Conservation (phyloP, 2,329 filamentous ascomycete genomes). For the Mariannaea sp. region DNA sequence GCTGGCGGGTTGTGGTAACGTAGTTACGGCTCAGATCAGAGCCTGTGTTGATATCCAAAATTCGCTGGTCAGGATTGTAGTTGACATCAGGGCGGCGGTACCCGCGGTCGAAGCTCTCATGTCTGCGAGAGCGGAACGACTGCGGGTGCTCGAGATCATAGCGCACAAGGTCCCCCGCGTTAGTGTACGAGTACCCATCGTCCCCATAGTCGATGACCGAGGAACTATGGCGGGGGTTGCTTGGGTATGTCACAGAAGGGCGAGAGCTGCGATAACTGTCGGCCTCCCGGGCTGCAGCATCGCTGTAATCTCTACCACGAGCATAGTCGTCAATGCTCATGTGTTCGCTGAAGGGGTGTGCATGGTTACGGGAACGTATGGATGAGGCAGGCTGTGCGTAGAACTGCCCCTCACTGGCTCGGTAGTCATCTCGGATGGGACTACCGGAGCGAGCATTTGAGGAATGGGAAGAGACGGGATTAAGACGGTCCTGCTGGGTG, state of each 20-base stretch:
- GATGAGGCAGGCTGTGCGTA: constrained; percentile 65
- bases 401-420: constrained; percentile 56
- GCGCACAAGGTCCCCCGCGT: constrained; percentile 63
- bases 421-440: constrained; percentile 57
- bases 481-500: constrained; percentile 50
- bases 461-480: constrained; percentile 47
- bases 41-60: constrained; percentile 53
- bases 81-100: constrained; percentile 62
- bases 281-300: constrained; percentile 47
- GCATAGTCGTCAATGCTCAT: constrained; percentile 58
- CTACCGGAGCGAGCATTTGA: constrained; percentile 47
- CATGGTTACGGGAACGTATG: constrained; percentile 55
- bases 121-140: constrained; percentile 48
- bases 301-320: constrained; percentile 56
- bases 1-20: constrained; percentile 42
- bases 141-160: constrained; percentile 63
- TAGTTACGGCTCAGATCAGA: constrained; percentile 52
- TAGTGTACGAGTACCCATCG: constrained; percentile 67
- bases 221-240: constrained; percentile 49
- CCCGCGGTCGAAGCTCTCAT: constrained; percentile 60
- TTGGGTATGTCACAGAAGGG: constrained; percentile 52
- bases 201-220: constrained; percentile 59
- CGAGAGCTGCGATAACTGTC: constrained; percentile 56
- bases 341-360: constrained; percentile 53
- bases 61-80: constrained; percentile 52